A percentile compares a stretch with the other conserved stretches of the same genome.
These are phyloP conservation scores for Saccharum spontaneum DNA, from an alignment of 176 grass and related monocot species.

Conservation along the genomic window DNA sequence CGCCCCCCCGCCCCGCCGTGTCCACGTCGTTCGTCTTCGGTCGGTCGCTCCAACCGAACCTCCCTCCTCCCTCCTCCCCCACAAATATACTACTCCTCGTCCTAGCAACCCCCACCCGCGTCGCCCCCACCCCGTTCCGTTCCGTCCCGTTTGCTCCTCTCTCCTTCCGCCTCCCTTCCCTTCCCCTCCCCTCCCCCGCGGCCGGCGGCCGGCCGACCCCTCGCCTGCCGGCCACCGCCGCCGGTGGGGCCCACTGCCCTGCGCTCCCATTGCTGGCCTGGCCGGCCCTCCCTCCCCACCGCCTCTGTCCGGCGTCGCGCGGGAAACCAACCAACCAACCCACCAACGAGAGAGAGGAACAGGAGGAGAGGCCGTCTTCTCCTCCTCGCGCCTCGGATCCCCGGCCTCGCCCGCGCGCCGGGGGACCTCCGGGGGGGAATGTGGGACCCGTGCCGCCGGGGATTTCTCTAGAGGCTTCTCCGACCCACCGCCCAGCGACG, in stretches of 20 bases:
- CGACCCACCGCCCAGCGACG: slow-evolving; percentile 5
- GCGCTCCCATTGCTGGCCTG: background rate
- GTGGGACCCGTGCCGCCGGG: slow-evolving; percentile 32
- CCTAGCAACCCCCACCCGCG: background rate
- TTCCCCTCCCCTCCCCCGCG: background rate
- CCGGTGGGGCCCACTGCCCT: background rate
- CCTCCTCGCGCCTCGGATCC: slow-evolving; percentile 11
- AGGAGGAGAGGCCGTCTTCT: background rate
- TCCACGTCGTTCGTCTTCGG: background rate
- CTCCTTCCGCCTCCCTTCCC: background rate
- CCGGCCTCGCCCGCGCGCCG: slow-evolving; percentile 10
- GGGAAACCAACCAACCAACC: background rate
- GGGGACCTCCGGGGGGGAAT: slow-evolving; percentile 44
- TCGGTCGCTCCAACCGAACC: background rate
- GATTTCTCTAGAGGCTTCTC: slow-evolving; percentile 13
- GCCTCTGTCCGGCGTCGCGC: background rate
- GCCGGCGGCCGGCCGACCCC: slow-evolving; percentile 8
- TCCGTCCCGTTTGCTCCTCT: slow-evolving; percentile 9
- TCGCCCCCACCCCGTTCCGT: slow-evolving; percentile 22
- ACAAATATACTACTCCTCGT: background rate
- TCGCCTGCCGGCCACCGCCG: background rate
- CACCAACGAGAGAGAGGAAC: background rate
- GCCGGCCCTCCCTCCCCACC: background rate
- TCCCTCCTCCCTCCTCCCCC: background rate
- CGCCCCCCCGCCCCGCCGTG: background rate